These are phyloP conservation scores for Penicillium pulvis DNA, from an alignment of 495 filamentous ascomycete genomes.

Conservation along the genomic window DNA sequence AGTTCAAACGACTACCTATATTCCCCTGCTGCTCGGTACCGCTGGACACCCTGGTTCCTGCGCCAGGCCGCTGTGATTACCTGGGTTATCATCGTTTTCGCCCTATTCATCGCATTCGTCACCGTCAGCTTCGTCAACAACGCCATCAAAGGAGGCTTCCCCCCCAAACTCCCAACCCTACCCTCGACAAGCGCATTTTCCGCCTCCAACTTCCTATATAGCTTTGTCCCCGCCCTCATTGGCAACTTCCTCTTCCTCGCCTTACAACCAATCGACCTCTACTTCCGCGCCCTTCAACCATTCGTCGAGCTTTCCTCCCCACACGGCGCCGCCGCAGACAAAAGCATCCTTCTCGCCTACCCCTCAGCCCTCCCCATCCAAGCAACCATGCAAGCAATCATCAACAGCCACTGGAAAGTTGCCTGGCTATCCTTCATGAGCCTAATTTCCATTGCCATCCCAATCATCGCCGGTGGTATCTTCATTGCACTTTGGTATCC, in stretches of 20 bases:
- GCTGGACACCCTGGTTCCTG: slow-evolving; percentile 80
- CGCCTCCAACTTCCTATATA: slow-evolving; percentile 83
- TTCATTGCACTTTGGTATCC: slow-evolving; percentile 77
- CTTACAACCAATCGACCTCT: slow-evolving; percentile 76
- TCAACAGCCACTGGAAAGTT: slow-evolving; percentile 69
- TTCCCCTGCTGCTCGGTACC: slow-evolving; percentile 54
- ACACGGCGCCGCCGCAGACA: slow-evolving; percentile 64
- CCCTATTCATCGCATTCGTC: slow-evolving; percentile 72
- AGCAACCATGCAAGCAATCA: slow-evolving; percentile 60
- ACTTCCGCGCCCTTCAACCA: slow-evolving; percentile 72
- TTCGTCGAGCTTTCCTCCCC: slow-evolving; percentile 64
- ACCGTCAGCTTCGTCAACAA: slow-evolving; percentile 75
- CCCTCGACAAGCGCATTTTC: slow-evolving; percentile 71
- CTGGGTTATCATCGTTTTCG: slow-evolving; percentile 62
- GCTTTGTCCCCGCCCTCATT: slow-evolving; percentile 76
- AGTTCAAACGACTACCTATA: slow-evolving; percentile 45
- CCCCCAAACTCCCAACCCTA: slow-evolving; percentile 61
- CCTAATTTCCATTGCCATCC: slow-evolving; percentile 64
- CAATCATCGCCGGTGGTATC: slow-evolving; percentile 74
- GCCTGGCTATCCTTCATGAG: slow-evolving; percentile 69
- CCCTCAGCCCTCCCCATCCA: slow-evolving; percentile 63
- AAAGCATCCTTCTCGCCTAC: slow-evolving; percentile 76
- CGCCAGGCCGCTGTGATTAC: slow-evolving; percentile 61
- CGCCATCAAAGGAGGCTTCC: slow-evolving; percentile 67
- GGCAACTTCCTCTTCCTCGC: slow-evolving; percentile 75